Percentiles rank a stretch among this genome's conserved stretches.
These are phyloP conservation scores for Penicillium egyptiacum DNA, from an alignment of 495 filamentous ascomycete genomes.

Conservation along the genomic window DNA sequence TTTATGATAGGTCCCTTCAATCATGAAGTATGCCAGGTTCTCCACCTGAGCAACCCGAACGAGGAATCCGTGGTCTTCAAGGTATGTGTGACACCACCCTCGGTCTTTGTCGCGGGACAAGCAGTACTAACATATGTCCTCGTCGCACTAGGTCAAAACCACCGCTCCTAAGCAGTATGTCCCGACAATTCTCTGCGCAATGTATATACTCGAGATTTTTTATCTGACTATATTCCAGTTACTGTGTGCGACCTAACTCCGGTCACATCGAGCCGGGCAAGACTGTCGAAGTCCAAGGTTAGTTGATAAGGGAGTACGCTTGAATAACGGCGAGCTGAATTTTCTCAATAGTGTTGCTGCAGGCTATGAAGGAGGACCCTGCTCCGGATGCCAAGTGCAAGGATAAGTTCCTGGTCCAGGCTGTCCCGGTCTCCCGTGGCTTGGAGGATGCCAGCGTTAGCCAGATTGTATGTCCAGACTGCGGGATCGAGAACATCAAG, in stretches of 20 bases:
- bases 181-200: constrained; percentile 6
- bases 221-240: constrained; percentile 57
- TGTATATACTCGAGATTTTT: not conserved
- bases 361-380: constrained; percentile 96
- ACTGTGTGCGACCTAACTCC: constrained; percentile 96
- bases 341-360: constrained; percentile 70
- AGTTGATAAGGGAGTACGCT: constrained; percentile 23
- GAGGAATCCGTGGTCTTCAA: constrained; percentile 89
- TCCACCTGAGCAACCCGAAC: constrained; percentile 78
- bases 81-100: constrained; percentile 50
- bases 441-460: constrained; percentile 78
- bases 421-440: constrained; percentile 78
- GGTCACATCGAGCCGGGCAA: constrained; percentile 87
- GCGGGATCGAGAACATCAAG: not conserved
- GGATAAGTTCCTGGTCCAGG: constrained; percentile 98
- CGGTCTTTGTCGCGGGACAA: constrained; percentile 15
- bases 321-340: constrained; percentile 14
- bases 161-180: constrained; percentile 98
- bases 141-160: constrained; percentile 79
- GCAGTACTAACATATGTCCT: constrained; percentile 22
- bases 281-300: constrained; percentile 91
- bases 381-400: constrained; percentile 81
- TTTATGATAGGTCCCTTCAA: constrained; percentile 77
- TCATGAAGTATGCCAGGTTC: constrained; percentile 80
- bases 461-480: constrained; percentile 63